Conservation (phyloP, 2,329 filamentous ascomycete genomes). For the Ceratocystis harringtonii region DNA sequence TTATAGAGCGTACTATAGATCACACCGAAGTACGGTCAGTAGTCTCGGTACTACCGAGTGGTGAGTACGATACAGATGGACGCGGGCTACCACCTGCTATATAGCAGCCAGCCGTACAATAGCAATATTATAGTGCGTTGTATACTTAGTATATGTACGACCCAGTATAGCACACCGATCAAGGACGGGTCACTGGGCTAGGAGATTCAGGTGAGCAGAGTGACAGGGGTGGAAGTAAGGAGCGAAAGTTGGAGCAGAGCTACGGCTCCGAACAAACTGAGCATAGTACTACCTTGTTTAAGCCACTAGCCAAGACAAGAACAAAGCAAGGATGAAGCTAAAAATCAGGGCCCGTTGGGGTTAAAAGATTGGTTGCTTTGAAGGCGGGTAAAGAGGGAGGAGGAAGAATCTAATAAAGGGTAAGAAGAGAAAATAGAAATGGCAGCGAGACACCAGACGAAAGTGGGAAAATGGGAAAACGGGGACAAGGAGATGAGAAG, state of each 20-base stretch:
- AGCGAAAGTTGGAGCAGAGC: background rate
- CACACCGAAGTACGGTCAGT: constrained; percentile 1
- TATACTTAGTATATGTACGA: background rate
- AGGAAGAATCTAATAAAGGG: constrained; percentile 5
- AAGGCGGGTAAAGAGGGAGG: constrained; percentile 16
- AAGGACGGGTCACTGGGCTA: background rate
- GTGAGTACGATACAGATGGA: background rate
- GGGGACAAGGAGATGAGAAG: background rate
- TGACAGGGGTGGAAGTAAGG: background rate
- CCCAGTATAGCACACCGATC: constrained; percentile 3
- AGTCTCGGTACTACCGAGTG: background rate
- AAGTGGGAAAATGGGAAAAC: background rate
- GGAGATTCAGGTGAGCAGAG: background rate
- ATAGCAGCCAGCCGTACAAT: background rate
- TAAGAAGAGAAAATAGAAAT: constrained; percentile 6
- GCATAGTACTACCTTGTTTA: background rate
- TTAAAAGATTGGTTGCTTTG: background rate
- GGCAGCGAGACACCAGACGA: background rate
- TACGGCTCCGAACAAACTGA: constrained; percentile 1
- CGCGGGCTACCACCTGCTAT: background rate
- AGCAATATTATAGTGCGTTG: background rate
- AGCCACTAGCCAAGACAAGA: background rate
- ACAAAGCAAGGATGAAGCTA: background rate
- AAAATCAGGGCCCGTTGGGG: constrained; percentile 1
- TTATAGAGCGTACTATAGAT: background rate